Conservation (phyloP, 2,329 filamentous ascomycete species). For the Penicillium sp. region DNA sequence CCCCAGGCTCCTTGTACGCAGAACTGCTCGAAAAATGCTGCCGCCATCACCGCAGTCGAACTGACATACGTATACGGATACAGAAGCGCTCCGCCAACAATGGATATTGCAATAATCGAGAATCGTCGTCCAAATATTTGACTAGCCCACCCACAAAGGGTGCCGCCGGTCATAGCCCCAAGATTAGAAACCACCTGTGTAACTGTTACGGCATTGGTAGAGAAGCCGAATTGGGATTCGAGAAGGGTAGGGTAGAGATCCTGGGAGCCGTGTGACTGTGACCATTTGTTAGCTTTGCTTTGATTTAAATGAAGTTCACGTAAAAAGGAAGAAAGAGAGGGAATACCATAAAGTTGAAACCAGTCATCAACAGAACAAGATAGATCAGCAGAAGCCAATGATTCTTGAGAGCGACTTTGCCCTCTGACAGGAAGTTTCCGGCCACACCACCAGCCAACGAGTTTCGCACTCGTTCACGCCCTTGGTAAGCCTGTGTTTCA, state of each 20-base stretch:
- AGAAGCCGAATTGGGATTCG: conserved; percentile 56
- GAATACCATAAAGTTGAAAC: conserved; percentile 78
- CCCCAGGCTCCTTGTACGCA: conserved; percentile 75
- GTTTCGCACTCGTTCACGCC: conserved; percentile 62
- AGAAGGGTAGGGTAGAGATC: conserved; percentile 61
- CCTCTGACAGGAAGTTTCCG: conserved; percentile 68
- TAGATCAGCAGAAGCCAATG: conserved; percentile 81
- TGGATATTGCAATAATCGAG: conserved; percentile 61
- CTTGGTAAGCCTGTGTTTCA: conserved; percentile 70
- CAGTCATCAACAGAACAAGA: conserved; percentile 80
- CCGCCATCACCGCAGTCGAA: conserved; percentile 64
- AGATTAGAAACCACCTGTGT: conserved; percentile 70
- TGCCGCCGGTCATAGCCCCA: conserved; percentile 66
- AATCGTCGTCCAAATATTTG: conserved; percentile 67
- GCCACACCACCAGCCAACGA: conserved; percentile 55
- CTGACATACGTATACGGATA: conserved; percentile 76
- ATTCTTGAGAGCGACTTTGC: conserved; percentile 69
- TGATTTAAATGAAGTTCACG: not conserved
- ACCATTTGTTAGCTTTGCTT: conserved; percentile 11
- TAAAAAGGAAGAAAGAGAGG: not conserved
- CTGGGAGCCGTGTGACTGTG: conserved; percentile 65
- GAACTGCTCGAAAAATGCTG: conserved; percentile 81
- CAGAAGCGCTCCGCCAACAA: conserved; percentile 69
- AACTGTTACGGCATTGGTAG: conserved; percentile 58
- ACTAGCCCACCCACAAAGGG: conserved; percentile 62